These are phyloP conservation scores for Strobilomyces confusus DNA, from an alignment of 768 basidiomycete species.

Conservation along the genomic window DNA sequence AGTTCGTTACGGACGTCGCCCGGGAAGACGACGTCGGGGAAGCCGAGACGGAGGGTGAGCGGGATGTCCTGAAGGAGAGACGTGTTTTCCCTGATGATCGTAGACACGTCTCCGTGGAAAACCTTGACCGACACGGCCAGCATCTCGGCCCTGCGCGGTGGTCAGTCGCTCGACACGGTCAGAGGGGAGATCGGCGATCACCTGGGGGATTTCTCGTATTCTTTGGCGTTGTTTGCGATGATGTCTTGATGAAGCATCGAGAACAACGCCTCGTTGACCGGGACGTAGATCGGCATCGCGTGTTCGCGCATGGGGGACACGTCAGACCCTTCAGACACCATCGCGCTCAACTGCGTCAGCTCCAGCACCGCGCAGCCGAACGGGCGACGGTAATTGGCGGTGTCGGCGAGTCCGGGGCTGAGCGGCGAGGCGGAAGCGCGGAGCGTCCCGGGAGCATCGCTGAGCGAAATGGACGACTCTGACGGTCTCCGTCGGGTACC, in stretches of 20 bases:
- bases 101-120: conserved; percentile 76
- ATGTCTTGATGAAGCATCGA: conserved; percentile 96
- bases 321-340: conserved; percentile 61
- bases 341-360: conserved; percentile 67
- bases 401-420: conserved; percentile 31
- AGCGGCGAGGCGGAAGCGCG: conserved; percentile 22
- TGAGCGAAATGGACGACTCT: conserved; percentile 42
- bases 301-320: conserved; percentile 67
- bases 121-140: conserved; percentile 81
- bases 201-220: conserved; percentile 82
- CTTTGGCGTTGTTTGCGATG: conserved; percentile 70
- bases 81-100: conserved; percentile 79
- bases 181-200: conserved; percentile 31
- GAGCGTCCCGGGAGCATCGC: conserved; percentile 29
- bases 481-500: conserved; percentile 51
- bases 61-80: conserved; percentile 79
- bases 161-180: neutral
- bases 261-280: conserved; percentile 79
- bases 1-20: conserved; percentile 91
- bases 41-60: conserved; percentile 82
- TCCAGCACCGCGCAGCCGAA: conserved; percentile 96
- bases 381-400: conserved; percentile 70
- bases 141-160: conserved; percentile 66
- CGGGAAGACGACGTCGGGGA: conserved; percentile 95
- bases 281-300: conserved; percentile 83